These are phyloP conservation scores for Triangularia verruculosa DNA, from an alignment of 2,329 filamentous ascomycete species.

Conservation along the genomic window DNA sequence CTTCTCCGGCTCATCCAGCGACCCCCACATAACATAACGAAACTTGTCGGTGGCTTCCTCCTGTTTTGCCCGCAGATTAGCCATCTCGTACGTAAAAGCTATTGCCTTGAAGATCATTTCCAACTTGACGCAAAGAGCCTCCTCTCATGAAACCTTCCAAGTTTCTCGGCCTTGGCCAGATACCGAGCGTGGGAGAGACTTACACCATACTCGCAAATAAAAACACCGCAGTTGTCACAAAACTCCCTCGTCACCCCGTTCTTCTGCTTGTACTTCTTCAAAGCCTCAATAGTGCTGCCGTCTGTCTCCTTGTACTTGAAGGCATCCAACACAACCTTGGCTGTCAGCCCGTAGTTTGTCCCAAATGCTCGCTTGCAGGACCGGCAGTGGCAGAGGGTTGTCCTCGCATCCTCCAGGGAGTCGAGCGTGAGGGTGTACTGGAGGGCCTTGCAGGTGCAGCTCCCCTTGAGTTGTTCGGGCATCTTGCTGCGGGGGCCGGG, in stretches of 20 bases:
- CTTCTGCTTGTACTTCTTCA: slow-evolving; percentile 31
- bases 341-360: slow-evolving; percentile 35
- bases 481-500: too few relatives aligned
- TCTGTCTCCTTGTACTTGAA: slow-evolving; percentile 30
- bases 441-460: slow-evolving; percentile 29
- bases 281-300: slow-evolving; percentile 3
- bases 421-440: slow-evolving; percentile 30
- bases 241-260: slow-evolving; percentile 36
- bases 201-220: slow-evolving; percentile 35
- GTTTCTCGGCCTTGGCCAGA: background rate
- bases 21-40: slow-evolving; percentile 45
- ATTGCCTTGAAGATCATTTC: background rate
- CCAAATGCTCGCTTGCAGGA: slow-evolving; percentile 36
- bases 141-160: background rate
- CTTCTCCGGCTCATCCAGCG: slow-evolving; percentile 46
- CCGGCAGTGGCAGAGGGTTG: slow-evolving; percentile 35
- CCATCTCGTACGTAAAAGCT: slow-evolving; percentile 11
- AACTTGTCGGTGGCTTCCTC: slow-evolving; percentile 44
- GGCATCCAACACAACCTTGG: slow-evolving; percentile 30
- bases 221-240: slow-evolving; percentile 33
- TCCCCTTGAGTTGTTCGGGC: slow-evolving; percentile 15
- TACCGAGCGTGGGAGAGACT: background rate
- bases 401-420: slow-evolving; percentile 30
- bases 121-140: too few relatives aligned
- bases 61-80: slow-evolving; percentile 9